These are phyloP conservation scores for Neonectria hederae DNA, from an alignment of 2,329 filamentous ascomycete genomes.

Conservation along the genomic window DNA sequence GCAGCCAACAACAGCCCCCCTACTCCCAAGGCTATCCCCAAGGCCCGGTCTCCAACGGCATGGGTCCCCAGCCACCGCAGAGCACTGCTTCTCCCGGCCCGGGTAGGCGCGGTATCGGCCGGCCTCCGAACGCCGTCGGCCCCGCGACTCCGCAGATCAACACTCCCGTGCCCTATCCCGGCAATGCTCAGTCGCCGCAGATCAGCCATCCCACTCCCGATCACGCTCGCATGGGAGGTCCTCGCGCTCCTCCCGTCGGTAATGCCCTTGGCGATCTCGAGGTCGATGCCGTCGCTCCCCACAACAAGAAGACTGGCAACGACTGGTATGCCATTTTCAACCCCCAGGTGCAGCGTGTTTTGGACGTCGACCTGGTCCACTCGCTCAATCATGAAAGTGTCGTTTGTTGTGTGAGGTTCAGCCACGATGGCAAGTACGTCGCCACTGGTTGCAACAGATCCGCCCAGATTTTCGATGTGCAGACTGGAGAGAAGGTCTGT, in stretches of 20 bases:
- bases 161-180: conserved; percentile 85
- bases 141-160: conserved; percentile 94
- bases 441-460: conserved; percentile 97
- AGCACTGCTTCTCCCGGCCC: conserved; percentile 89
- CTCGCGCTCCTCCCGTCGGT: conserved; percentile 60
- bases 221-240: conserved; percentile 65
- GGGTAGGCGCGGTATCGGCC: conserved; percentile 75
- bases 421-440: conserved; percentile 92
- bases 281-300: conserved; percentile 82
- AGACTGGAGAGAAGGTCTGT: conserved; percentile 85
- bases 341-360: conserved; percentile 83
- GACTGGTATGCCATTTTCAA: conserved; percentile 99
- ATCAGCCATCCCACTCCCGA: conserved; percentile 85
- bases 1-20: conserved; percentile 73
- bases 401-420: conserved; percentile 98
- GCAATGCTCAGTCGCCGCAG: conserved; percentile 84
- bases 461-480: conserved; percentile 98
- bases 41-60: conserved; percentile 71
- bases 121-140: conserved; percentile 69
- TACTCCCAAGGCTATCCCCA: conserved; percentile 76
- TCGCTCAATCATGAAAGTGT: conserved; percentile 94
- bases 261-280: conserved; percentile 85
- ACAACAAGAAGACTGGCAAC: conserved; percentile 86
- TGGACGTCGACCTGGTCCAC: conserved; percentile 95
- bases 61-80: conserved; percentile 83